phyloP scores from a whole-genome alignment of 352 stramenopile genomes.

The Globisporangium alternatum region DNA sequence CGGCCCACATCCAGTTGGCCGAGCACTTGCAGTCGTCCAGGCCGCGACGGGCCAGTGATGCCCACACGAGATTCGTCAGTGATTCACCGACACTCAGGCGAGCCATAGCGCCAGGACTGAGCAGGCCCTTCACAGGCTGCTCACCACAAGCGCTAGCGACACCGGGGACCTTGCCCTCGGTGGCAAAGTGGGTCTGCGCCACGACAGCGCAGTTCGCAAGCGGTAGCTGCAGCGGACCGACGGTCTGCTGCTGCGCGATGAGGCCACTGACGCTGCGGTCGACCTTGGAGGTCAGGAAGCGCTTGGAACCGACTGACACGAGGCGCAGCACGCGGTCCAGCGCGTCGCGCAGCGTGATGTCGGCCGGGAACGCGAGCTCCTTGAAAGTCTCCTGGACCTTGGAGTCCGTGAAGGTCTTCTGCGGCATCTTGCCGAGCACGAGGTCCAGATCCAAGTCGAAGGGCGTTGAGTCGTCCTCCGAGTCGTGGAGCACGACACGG shows the following conservation, averaged over 20 bases:
- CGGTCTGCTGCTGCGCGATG: slow-evolving; percentile 98
- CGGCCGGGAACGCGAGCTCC: slow-evolving; percentile 79
- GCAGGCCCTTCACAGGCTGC: slow-evolving; percentile 96
- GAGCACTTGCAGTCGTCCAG: slow-evolving; percentile 98
- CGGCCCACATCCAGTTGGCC: slow-evolving; percentile 99
- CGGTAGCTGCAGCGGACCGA: slow-evolving; percentile 96
- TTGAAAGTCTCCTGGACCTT: slow-evolving; percentile 53
- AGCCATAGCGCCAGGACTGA: slow-evolving; percentile 95
- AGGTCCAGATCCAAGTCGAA: slow-evolving; percentile 97
- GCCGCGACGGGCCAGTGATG: slow-evolving; percentile 82
- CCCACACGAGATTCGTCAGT: slow-evolving; percentile 99
- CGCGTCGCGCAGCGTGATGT: slow-evolving; percentile 87
- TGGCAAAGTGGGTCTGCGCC: slow-evolving; percentile 94
- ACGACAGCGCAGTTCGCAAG: slow-evolving; percentile 97
- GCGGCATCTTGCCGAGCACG: slow-evolving; percentile 98
- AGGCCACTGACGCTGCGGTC: slow-evolving; percentile 98
- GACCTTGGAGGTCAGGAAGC: slow-evolving; percentile 96
- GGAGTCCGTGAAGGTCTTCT: slow-evolving; percentile 97
- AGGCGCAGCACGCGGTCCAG: slow-evolving; percentile 95
- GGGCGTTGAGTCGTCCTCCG: slow-evolving; percentile 90
- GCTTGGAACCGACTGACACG: slow-evolving; percentile 97
- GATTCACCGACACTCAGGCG: slow-evolving; percentile 96
- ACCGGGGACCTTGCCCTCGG: slow-evolving; percentile 86
- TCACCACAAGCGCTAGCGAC: slow-evolving; percentile 97
- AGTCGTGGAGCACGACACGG: slow-evolving; percentile 96